Evolutionary conservation across 106 monocot species (phyloP).

Genomic region (Narthecium ossifragum): DNA sequence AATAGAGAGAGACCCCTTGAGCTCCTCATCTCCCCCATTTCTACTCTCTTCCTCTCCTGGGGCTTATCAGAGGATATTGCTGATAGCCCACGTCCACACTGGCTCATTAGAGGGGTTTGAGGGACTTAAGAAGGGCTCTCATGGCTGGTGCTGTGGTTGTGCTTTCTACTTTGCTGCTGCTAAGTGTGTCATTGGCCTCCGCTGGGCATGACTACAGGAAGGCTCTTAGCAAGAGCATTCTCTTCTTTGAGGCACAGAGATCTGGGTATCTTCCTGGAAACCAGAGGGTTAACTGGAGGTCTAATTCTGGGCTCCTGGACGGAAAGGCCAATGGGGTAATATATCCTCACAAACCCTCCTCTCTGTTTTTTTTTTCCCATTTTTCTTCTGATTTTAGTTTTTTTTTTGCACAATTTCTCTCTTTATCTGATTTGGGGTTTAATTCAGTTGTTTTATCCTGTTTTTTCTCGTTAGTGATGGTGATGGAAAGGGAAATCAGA

Average conservation of each 20-base stretch:
- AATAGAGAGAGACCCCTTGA: too few species aligned
- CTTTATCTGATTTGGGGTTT: neutral
- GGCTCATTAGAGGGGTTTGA: neutral
- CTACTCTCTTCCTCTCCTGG: neutral
- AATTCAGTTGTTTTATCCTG: too few species aligned
- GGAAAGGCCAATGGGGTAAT: constrained; percentile 77
- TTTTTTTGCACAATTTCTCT: neutral
- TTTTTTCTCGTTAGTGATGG: neutral
- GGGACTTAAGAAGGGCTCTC: neutral
- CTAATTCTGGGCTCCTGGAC: constrained; percentile 68
- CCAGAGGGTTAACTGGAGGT: constrained; percentile 80
- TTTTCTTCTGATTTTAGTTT: neutral
- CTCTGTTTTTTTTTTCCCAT: neutral
- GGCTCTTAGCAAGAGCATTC: constrained; percentile 80
- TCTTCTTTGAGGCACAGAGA: constrained; percentile 95
- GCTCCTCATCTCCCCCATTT: too few species aligned
- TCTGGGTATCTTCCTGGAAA: constrained; percentile 65
- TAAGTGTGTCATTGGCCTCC: constrained; percentile 7
- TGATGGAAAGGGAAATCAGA: neutral
- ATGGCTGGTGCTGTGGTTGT: constrained; percentile 1
- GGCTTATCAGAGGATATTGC: constrained; percentile 3
- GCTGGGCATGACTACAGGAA: constrained; percentile 71
- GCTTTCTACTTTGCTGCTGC: constrained; percentile 1
- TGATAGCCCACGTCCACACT: neutral
- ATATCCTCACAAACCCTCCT: neutral